Evolutionary conservation across 352 stramenopile species (phyloP).

Genomic region (Globisporangium paroecandrum): DNA sequence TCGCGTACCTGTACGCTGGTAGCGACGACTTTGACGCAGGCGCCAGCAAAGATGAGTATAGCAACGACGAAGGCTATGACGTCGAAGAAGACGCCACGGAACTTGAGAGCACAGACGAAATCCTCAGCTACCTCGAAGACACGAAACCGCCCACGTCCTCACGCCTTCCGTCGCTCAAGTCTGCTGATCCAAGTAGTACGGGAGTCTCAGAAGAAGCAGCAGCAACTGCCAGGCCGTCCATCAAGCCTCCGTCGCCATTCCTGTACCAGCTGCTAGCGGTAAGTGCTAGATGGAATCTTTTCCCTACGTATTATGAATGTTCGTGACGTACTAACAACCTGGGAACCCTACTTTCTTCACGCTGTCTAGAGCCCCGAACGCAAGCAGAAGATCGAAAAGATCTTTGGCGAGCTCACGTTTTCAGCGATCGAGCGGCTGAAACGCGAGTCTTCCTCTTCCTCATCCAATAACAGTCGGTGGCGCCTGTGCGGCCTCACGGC

Average conservation of each 20-base stretch:
- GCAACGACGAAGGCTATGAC: background rate
- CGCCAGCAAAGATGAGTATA: background rate
- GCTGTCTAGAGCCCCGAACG: slow-evolving; percentile 17
- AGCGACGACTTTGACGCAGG: slow-evolving; percentile 26
- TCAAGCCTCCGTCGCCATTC: slow-evolving; percentile 1
- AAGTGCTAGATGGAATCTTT: background rate
- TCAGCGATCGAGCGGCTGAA: slow-evolving; percentile 42
- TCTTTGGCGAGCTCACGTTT: slow-evolving; percentile 72
- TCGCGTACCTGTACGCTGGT: slow-evolving; percentile 46
- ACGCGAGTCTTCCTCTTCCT: background rate
- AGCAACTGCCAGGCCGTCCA: background rate
- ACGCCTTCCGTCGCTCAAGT: background rate
- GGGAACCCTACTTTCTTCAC: background rate
- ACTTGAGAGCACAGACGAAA: slow-evolving; percentile 13
- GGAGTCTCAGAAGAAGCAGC: background rate
- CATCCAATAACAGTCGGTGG: slow-evolving; percentile 24
- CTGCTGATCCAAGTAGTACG: background rate
- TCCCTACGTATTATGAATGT: background rate
- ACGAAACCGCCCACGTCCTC: background rate
- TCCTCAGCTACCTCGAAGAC: slow-evolving; percentile 17
- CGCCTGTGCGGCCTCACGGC: slow-evolving; percentile 88
- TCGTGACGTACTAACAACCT: background rate
- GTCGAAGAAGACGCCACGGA: slow-evolving; percentile 16
- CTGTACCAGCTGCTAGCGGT: slow-evolving; percentile 12
- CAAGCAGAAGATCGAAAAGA: slow-evolving; percentile 49